Percentiles rank a stretch among this genome's conserved stretches.
phyloP scores from a whole-genome alignment of 2,329 filamentous ascomycete species.

The Drechmeria coniospora region DNA sequence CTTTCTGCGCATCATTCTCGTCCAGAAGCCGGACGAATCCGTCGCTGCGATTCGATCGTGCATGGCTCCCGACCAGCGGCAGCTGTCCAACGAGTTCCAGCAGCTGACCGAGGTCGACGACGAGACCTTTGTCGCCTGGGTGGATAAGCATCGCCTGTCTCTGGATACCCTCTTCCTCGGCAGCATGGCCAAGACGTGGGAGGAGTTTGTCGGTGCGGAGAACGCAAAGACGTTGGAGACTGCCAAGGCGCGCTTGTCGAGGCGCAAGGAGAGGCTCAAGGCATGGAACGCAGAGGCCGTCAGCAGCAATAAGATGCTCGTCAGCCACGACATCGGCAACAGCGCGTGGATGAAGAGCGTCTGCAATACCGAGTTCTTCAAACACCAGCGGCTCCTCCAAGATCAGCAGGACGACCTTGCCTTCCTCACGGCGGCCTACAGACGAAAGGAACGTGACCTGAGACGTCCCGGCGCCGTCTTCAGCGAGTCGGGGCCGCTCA shows the following conservation, averaged over 20 bases:
- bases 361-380: conserved; percentile 78
- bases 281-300: conserved; percentile 61
- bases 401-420: conserved; percentile 83
- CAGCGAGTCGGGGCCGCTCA: conserved; percentile 44
- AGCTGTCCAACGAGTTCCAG: conserved; percentile 62
- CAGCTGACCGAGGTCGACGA: conserved; percentile 81
- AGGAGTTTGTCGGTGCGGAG: conserved; percentile 69
- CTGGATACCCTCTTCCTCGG: conserved; percentile 74
- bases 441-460: conserved; percentile 64
- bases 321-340: conserved; percentile 75
- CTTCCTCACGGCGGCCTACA: conserved; percentile 62
- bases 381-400: conserved; percentile 75
- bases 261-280: conserved; percentile 68
- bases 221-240: conserved; percentile 69
- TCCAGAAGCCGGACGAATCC: conserved; percentile 82
- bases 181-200: conserved; percentile 69
- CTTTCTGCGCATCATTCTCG: conserved; percentile 80
- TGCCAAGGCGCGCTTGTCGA: conserved; percentile 51
- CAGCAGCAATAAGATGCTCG: conserved; percentile 53
- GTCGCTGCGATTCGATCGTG: conserved; percentile 57
- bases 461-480: conserved; percentile 70
- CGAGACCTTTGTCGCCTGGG: conserved; percentile 73
- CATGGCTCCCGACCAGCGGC: conserved; percentile 52
- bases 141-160: conserved; percentile 64
- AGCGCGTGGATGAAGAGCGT: conserved; percentile 93